Percentiles rank a stretch among this genome's conserved stretches.
Evolutionary conservation across 495 filamentous ascomycete species (phyloP).

Genomic region (Talaromyces trachyspermus): DNA sequence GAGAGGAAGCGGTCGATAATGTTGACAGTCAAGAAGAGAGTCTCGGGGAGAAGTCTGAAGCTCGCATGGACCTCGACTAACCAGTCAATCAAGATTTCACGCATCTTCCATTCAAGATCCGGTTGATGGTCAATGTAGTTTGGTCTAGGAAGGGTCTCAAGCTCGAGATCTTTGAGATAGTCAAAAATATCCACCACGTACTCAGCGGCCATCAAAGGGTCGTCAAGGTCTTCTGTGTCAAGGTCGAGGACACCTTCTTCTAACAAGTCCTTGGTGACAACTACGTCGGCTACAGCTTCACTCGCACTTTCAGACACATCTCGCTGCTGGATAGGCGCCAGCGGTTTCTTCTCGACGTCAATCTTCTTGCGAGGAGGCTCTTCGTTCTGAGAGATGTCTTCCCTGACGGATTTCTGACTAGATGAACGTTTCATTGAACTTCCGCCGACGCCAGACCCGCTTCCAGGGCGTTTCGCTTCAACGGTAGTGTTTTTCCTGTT

Average conservation of each 20-base stretch:
- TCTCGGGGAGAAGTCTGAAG: slow-evolving; percentile 96
- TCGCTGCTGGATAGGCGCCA: slow-evolving; percentile 9
- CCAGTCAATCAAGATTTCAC: slow-evolving; percentile 96
- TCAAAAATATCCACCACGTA: slow-evolving; percentile 98
- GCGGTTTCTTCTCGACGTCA: slow-evolving; percentile 41
- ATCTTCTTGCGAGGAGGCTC: slow-evolving; percentile 48
- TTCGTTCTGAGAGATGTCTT: slow-evolving; percentile 52
- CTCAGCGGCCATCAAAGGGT: slow-evolving; percentile 95
- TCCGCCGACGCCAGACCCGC: slow-evolving; percentile 60
- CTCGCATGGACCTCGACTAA: slow-evolving; percentile 95
- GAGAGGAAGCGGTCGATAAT: slow-evolving; percentile 97
- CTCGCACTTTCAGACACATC: slow-evolving; percentile 8
- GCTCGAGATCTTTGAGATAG: slow-evolving; percentile 82
- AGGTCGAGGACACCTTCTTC: slow-evolving; percentile 55
- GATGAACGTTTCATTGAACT: slow-evolving; percentile 55
- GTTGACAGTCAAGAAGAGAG: slow-evolving; percentile 93
- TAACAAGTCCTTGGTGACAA: slow-evolving; percentile 27
- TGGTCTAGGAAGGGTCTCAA: slow-evolving; percentile 76
- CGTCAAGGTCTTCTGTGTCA: slow-evolving; percentile 80
- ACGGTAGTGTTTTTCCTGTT: slow-evolving; percentile 52
- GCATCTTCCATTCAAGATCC: slow-evolving; percentile 96
- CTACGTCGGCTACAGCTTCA: slow-evolving; percentile 23
- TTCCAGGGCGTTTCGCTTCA: slow-evolving; percentile 62
- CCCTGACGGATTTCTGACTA: slow-evolving; percentile 47
- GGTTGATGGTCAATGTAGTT: slow-evolving; percentile 91